Evolutionary conservation across 176 grass and related monocot species (phyloP).

Genomic region (Luzula sylvatica): DNA sequence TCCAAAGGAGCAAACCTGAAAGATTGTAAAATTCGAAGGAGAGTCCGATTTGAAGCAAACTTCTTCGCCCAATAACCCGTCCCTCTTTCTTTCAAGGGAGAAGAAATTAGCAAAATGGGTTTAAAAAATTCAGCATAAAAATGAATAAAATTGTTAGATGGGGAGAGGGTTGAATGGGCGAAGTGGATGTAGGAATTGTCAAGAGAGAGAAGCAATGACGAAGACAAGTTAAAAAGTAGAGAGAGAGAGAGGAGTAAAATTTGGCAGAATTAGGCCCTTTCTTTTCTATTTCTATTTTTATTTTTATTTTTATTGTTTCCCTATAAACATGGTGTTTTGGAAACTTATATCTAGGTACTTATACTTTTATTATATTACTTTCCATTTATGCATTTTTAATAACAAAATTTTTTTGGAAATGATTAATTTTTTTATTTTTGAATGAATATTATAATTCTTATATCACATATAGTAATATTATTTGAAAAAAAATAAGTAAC

Average conservation of each 20-base stretch:
- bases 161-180: slow-evolving; percentile 3
- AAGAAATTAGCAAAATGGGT: background rate
- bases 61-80: no score
- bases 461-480: no score
- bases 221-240: background rate
- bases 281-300: background rate
- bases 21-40: background rate
- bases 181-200: slow-evolving; percentile 19
- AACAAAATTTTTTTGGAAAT: no score
- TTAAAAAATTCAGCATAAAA: background rate
- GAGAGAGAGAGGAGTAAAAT: slow-evolving; percentile 1
- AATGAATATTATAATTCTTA: no score
- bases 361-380: background rate
- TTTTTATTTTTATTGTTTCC: background rate
- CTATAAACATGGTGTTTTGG: background rate
- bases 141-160: background rate
- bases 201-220: slow-evolving; percentile 4
- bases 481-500: no score
- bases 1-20: slow-evolving; percentile 5
- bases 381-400: background rate
- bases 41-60: background rate
- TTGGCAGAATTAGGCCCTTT: slow-evolving; percentile 13
- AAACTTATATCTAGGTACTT: background rate
- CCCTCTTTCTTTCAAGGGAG: background rate
- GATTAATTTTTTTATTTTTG: no score